Base-by-base conservation (phyloP, 2,329 filamentous ascomycete species). In the Phoma sp. region DNA sequence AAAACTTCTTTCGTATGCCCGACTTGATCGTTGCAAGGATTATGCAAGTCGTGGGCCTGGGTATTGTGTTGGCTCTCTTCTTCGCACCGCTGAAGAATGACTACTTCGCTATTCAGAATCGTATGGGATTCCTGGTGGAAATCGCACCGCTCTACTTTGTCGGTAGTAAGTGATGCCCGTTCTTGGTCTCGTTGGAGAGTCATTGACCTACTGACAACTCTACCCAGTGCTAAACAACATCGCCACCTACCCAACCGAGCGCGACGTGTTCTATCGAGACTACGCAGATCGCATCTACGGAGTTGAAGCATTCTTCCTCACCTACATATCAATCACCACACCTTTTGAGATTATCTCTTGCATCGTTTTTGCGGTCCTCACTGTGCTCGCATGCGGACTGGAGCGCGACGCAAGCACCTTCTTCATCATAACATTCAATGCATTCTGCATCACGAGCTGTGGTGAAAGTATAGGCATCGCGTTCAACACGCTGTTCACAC, bases 381-480 rank as follows among this genome's bases (percentile, higher is more conserved):
- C 81, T 0, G 84, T 84, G 24, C 80, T 91, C 9, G 88, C 86
- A 0, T 83, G 87, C 4, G 88, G 87, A 0, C 78, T 92, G 10
- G 82, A 87, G 6, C 81, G 84, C 29, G 88, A 85, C 0, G 81
- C 77, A 0, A 77, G 81, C 56, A 85, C 90, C 71, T 90, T 88
- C 72, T 89, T 91, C 63, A 82, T 89, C 37, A 80, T 83, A 46
- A 81, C 85, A 2, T 90, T 88, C 74, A 85, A 88, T 62, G 86
- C 85, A 60, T 91, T 92, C 67, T 88, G 86, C 61, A 84, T 92
- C 50, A 87, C 91, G 15, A 88, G 80, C 49, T 91, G 88, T 65
- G 90, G 90, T 24, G 90, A 92, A 77, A 89, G 85, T 48, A 68
- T 92, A 1, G 89, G 90, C 0, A 92, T 93, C 68, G 86, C 91